Percentiles rank a stretch among this genome's conserved stretches.
Conservation (phyloP, 2,329 filamentous ascomycete species). For the Apiospora sp. region DNA sequence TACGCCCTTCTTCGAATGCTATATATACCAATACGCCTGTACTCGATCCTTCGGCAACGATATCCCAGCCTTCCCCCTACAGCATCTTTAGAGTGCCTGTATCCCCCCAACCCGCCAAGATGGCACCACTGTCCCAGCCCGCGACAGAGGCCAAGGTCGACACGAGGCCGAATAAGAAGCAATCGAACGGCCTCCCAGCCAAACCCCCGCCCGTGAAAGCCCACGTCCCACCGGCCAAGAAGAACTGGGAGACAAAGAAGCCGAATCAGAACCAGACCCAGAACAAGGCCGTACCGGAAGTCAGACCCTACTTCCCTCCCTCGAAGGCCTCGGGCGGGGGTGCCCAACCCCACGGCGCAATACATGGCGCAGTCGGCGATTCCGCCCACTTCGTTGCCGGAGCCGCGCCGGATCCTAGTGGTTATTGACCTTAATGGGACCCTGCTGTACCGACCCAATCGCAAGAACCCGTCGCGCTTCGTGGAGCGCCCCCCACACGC, state of each 20-base stretch:
- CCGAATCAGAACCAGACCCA: background rate
- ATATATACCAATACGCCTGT: background rate
- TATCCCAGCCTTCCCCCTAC: background rate
- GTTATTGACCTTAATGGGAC: slow-evolving; percentile 96
- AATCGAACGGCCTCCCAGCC: background rate
- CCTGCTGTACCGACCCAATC: slow-evolving; percentile 74
- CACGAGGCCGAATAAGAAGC: no score
- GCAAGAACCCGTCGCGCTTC: slow-evolving; percentile 60
- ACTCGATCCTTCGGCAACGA: background rate
- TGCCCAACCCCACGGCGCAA: slow-evolving; percentile 65
- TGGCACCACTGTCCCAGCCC: background rate
- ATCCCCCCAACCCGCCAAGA: background rate
- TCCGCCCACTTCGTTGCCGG: slow-evolving; percentile 48
- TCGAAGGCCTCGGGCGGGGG: slow-evolving; percentile 58
- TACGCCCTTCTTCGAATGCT: background rate
- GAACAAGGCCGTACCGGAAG: background rate
- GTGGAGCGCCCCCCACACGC: slow-evolving; percentile 73
- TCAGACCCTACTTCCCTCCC: slow-evolving; percentile 27
- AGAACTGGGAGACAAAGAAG: background rate
- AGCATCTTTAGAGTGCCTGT: background rate
- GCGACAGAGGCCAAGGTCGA: background rate
- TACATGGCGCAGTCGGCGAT: slow-evolving; percentile 67
- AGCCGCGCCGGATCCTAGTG: slow-evolving; percentile 74
- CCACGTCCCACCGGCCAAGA: background rate
- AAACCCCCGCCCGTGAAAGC: background rate